These are phyloP conservation scores for Syncephalastrum sp. DNA, from an alignment of 371 early-diverging fungal species.

Conservation along the genomic window DNA sequence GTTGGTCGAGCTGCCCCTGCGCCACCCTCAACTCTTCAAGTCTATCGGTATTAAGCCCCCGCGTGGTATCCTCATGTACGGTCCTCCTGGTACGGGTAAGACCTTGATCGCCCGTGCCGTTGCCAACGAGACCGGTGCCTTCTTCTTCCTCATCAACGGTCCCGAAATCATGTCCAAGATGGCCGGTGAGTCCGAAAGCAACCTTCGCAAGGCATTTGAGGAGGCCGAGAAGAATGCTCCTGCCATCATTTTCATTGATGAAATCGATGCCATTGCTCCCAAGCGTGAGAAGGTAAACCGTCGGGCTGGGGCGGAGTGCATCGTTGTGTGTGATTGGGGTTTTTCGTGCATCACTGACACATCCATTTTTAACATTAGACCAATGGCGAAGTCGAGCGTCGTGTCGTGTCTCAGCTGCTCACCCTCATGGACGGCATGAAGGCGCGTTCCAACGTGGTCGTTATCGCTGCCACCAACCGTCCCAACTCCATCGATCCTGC, in stretches of 20 bases:
- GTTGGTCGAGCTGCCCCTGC: slow-evolving; percentile 97
- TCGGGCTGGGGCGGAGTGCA: too few relatives aligned
- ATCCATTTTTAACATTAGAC: slow-evolving; percentile 53
- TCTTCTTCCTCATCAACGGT: slow-evolving; percentile 98
- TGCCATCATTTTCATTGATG: slow-evolving; percentile 99
- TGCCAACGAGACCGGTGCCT: slow-evolving; percentile 76
- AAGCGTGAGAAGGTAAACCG: slow-evolving; percentile 97
- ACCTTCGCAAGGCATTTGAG: slow-evolving; percentile 98
- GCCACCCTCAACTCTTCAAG: slow-evolving; percentile 98
- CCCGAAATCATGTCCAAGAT: slow-evolving; percentile 99
- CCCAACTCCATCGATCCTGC: slow-evolving; percentile 99
- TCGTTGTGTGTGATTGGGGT: not conserved
- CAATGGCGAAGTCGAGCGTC: slow-evolving; percentile 99
- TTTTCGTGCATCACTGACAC: not conserved
- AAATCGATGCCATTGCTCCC: slow-evolving; percentile 99
- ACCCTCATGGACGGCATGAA: slow-evolving; percentile 99
- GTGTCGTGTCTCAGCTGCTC: slow-evolving; percentile 98
- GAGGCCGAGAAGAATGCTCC: slow-evolving; percentile 99
- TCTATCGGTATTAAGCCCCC: slow-evolving; percentile 99
- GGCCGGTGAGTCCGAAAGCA: slow-evolving; percentile 99
- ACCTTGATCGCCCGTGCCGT: slow-evolving; percentile 80
- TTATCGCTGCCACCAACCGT: slow-evolving; percentile 98
- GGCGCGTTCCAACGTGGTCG: slow-evolving; percentile 96
- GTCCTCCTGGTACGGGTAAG: slow-evolving; percentile 99
- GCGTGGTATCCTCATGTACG: slow-evolving; percentile 96